Percentiles rank a stretch among this genome's conserved stretches.
phyloP scores from a whole-genome alignment of 148 eudicot genomes.

The Nepenthes mirabilis region DNA sequence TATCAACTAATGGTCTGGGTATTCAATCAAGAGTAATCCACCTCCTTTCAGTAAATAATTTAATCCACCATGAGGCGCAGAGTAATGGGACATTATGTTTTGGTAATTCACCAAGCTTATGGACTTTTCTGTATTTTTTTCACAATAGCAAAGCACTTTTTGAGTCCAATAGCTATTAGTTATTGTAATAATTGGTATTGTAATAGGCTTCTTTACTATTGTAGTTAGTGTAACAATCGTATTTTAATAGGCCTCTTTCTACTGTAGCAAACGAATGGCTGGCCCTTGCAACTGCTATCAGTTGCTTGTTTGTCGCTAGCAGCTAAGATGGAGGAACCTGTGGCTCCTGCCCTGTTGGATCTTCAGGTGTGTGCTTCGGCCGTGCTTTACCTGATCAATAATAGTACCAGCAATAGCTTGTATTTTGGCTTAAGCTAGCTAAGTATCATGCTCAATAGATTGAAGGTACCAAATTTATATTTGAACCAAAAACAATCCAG shows the following conservation, averaged over 20 bases:
- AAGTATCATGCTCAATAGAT: constrained; percentile 20
- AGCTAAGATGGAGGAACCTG: constrained; percentile 98
- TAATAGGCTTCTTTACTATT: too few species aligned
- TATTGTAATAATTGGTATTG: too few species aligned
- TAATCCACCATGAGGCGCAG: too few species aligned
- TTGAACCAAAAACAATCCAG: constrained; percentile 66
- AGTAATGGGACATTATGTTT: too few species aligned
- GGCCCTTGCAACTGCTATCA: constrained; percentile 87
- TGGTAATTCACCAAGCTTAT: not conserved
- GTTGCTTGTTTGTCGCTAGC: constrained; percentile 94
- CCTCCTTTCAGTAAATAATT: too few species aligned
- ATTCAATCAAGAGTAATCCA: too few species aligned
- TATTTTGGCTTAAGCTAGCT: not conserved
- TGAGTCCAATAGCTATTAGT: too few species aligned
- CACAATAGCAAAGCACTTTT: not conserved
- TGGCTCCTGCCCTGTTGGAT: constrained; percentile 82
- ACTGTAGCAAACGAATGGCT: constrained; percentile 70
- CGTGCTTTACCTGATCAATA: not conserved
- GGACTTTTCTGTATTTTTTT: constrained; percentile 4
- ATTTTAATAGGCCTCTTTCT: not conserved
- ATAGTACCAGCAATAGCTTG: not conserved
- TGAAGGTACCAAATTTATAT: constrained; percentile 55
- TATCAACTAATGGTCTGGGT: too few species aligned
- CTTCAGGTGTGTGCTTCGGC: constrained; percentile 43
- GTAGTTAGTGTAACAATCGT: too few species aligned